A percentile compares a stretch with the other conserved stretches of the same genome.
phyloP scores from a whole-genome alignment of 495 filamentous ascomycete genomes.

The Annulohypoxylon maeteangense region DNA sequence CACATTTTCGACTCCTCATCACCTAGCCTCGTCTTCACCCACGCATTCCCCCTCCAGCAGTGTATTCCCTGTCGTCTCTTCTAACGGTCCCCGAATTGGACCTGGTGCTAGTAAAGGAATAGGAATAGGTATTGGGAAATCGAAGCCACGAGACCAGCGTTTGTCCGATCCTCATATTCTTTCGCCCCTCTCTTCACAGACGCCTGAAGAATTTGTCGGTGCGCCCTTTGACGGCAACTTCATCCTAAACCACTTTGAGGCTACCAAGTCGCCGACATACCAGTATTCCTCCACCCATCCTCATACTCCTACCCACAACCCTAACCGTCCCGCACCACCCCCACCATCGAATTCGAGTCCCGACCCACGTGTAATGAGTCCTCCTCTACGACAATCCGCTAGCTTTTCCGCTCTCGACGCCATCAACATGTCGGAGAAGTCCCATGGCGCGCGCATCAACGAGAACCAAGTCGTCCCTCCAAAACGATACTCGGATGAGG shows the following conservation, averaged over 20 bases:
- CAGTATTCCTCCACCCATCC: constrained; percentile 49
- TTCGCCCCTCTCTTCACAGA: constrained; percentile 62
- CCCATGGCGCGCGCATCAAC: constrained; percentile 58
- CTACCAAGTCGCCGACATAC: constrained; percentile 59
- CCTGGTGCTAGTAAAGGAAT: constrained; percentile 30
- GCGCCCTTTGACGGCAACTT: constrained; percentile 74
- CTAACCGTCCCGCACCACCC: constrained; percentile 57
- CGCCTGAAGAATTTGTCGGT: constrained; percentile 77
- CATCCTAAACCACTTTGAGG: constrained; percentile 76
- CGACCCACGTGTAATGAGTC: constrained; percentile 64
- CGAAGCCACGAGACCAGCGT: constrained; percentile 54
- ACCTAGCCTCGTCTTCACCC: constrained; percentile 57
- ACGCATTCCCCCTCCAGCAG: constrained; percentile 28
- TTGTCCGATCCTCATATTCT: constrained; percentile 48
- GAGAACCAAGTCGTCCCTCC: constrained; percentile 69
- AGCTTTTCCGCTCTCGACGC: constrained; percentile 75
- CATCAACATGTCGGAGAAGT: constrained; percentile 60
- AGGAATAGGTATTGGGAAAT: constrained; percentile 48
- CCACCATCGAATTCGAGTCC: constrained; percentile 68
- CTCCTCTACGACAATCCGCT: constrained; percentile 78
- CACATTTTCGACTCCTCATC: constrained; percentile 55
- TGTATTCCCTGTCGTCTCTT: constrained; percentile 29
- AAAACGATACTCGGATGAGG: constrained; percentile 90
- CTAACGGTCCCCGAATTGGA: constrained; percentile 37
- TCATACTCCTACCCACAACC: not conserved